Conservation (phyloP, 2,329 filamentous ascomycete species). For the Trichoderma atroviride region DNA sequence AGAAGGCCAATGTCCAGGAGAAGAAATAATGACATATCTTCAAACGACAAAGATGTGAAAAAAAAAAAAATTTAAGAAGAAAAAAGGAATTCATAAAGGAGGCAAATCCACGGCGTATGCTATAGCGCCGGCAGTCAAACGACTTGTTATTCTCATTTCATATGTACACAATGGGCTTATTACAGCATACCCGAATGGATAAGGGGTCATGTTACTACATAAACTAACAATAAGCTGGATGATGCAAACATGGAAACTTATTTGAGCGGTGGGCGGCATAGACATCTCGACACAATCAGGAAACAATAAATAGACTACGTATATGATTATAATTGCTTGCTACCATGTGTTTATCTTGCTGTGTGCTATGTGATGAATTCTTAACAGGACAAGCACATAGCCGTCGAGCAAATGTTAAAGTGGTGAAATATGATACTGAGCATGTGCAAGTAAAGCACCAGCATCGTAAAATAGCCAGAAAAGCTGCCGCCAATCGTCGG, state of each 20-base stretch:
- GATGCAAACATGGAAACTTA: constrained; percentile 23
- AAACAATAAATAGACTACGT: constrained; percentile 25
- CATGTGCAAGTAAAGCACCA: neutral
- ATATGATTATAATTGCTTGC: neutral
- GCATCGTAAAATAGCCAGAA: neutral
- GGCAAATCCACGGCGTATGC: constrained; percentile 33
- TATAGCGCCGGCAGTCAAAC: constrained; percentile 16
- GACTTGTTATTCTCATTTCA: constrained; percentile 34
- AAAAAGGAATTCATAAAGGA: constrained; percentile 30
- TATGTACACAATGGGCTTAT: constrained; percentile 28
- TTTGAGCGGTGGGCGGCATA: constrained; percentile 18
- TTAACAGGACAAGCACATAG: neutral
- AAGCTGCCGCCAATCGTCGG: neutral
- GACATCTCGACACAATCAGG: constrained; percentile 26
- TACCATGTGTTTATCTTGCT: neutral
- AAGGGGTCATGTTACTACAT: constrained; percentile 16
- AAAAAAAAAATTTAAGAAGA: constrained; percentile 26
- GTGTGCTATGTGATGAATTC: neutral
- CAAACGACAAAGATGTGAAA: constrained; percentile 42
- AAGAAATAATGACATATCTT: constrained; percentile 44
- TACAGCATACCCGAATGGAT: constrained; percentile 18
- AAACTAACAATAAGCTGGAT: constrained; percentile 15
- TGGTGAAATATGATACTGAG: neutral
- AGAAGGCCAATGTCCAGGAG: constrained; percentile 37
- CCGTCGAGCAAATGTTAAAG: neutral